Evolutionary conservation across 2,329 filamentous ascomycete genomes (phyloP), one percentile per base, ranked within the genome.

Genomic region (Phialemonium atrogriseum): DNA sequence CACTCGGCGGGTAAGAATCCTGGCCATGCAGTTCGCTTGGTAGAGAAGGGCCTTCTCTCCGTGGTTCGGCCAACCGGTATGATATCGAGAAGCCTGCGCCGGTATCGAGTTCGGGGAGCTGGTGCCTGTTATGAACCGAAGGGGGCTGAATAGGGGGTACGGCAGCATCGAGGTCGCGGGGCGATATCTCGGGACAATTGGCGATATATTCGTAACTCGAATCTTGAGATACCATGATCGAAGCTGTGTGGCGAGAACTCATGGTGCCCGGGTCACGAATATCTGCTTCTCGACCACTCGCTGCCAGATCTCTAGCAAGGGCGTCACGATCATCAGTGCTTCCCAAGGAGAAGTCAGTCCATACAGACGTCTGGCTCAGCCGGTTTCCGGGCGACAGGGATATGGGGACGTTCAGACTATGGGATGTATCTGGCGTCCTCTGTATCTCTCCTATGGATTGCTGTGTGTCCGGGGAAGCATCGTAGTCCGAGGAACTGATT

Each of bases 291-390:
- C 42, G 45, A 8, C 38, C 38, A 11, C 37, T 37, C 5, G 39
- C 28, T 5, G 32, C 22, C 5, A 40, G 39, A 30, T 33, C 38
- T 13, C 35, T 42, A n/a, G 43, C 38, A 14, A 42, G 48, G 31
- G 49, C 51, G 11, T 55, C 51, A 5, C 54, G 56, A 22, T 55
- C 55, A 18, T 70, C 66, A 13, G 57, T 60, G 36, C 68, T 75
- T 11, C 70, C 69, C 8, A 76, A 55, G 1, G 72, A 73, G 37
- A 70, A 67, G 44, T 77, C 72, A 16, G 73, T 77, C 73, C 73
- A 77, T n/a, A 62, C 58, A 2, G 72, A 74, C 33, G 68, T 64
- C 29, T 73, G 68, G 39, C 72, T 77, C 13, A 56, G 52, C 22
- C 71, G 60, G 36, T 73, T 59, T 37, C 56, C 51, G 24, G 62